Conservation (phyloP, 805 yeast genomes). For the Metschnikowia orientalis region DNA sequence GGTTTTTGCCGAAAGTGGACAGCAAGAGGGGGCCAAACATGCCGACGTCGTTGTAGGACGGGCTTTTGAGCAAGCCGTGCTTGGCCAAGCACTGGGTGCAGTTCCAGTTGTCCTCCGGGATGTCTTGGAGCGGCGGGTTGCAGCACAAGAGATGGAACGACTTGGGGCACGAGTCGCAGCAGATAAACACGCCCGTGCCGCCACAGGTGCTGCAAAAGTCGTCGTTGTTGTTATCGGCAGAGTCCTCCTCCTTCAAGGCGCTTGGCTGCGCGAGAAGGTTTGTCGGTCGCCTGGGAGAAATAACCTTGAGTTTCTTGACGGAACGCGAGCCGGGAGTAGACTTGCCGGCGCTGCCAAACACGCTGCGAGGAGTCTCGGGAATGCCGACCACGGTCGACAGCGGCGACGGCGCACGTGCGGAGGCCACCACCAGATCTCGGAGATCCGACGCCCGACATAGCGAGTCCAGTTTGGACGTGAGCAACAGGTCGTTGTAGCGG, state of each 20-base stretch:
- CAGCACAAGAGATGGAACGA: constrained; percentile 91
- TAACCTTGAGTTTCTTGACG: constrained; percentile 24
- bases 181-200: constrained; percentile 80
- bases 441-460: constrained; percentile 13
- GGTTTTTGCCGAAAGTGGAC: constrained; percentile 55
- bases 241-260: constrained; percentile 11
- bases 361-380: constrained; percentile 5
- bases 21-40: constrained; percentile 55
- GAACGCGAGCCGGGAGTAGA: constrained; percentile 7
- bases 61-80: constrained; percentile 22
- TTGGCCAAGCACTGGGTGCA: constrained; percentile 70
- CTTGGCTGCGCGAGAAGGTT: constrained; percentile 17
- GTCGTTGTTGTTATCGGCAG: constrained; percentile 49
- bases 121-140: constrained; percentile 81
- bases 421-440: constrained; percentile 15
- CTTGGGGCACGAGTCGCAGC: constrained; percentile 91
- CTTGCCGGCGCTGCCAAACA: constrained; percentile 1
- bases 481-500: constrained; percentile 13
- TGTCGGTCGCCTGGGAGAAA: constrained; percentile 29
- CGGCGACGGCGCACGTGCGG: constrained; percentile 20
- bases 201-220: constrained; percentile 93
- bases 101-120: constrained; percentile 88
- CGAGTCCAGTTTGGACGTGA: constrained; percentile 14
- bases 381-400: constrained; percentile 3
- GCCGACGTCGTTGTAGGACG: constrained; percentile 37